Conservation (phyloP, 805 yeast species). For the Candida germanica region DNA sequence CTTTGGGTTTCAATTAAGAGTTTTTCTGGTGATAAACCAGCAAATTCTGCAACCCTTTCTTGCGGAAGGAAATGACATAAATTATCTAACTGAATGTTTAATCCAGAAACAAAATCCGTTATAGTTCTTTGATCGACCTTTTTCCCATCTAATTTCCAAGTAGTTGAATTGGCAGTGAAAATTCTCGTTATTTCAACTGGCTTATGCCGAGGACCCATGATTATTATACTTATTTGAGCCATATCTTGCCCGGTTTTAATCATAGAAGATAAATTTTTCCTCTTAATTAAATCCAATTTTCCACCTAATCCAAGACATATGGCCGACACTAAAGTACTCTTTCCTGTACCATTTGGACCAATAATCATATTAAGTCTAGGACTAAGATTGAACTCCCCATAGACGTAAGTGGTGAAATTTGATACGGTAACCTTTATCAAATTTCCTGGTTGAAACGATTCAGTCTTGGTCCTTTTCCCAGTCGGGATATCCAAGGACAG, state of each 20-base stretch:
- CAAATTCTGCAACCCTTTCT: constrained; percentile 91
- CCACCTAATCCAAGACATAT: constrained; percentile 88
- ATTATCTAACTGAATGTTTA: constrained; percentile 84
- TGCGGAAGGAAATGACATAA: constrained; percentile 94
- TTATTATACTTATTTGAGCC: constrained; percentile 44
- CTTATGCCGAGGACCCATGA: constrained; percentile 38
- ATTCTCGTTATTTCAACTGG: constrained; percentile 43
- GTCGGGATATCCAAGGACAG: too few relatives aligned
- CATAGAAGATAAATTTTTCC: constrained; percentile 64
- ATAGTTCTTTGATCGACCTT: constrained; percentile 44
- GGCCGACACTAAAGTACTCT: constrained; percentile 89
- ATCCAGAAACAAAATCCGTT: constrained; percentile 39
- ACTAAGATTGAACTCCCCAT: constrained; percentile 70
- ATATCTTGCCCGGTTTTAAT: constrained; percentile 61
- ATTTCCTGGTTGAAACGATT: constrained; percentile 39
- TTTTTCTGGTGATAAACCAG: constrained; percentile 72
- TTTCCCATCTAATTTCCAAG: constrained; percentile 49
- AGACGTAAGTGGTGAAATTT: constrained; percentile 67
- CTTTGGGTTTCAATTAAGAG: constrained; percentile 75
- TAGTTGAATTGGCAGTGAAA: constrained; percentile 45
- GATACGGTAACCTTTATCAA: constrained; percentile 49
- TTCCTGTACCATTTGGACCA: constrained; percentile 97
- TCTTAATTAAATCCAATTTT: constrained; percentile 65
- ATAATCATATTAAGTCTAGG: constrained; percentile 87
- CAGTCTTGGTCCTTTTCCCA: neutral